Base-by-base conservation (phyloP, 345 rosid species). In the Capsella bursapastoris region DNA sequence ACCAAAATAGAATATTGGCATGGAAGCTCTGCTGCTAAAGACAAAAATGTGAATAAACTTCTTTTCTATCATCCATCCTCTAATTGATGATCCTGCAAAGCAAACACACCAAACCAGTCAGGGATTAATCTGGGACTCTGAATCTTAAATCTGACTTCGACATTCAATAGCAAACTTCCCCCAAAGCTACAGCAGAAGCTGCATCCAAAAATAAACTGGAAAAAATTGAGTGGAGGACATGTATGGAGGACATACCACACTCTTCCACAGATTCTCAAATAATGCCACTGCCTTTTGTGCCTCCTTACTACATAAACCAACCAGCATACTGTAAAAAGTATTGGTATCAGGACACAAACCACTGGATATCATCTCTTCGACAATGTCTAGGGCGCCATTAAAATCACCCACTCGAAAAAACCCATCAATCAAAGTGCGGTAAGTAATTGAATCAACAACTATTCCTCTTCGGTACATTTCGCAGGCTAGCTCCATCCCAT, bases 371-470 rank as follows among this genome's bases (percentile, higher is more conserved):
- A 57, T 34, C 43, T 15, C 58, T 2, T 28, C 8, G 1, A 55
- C 14, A 5, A 55, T 29, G 37, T 55, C 35, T 13, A 28, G 10
- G 10, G 59, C 59, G 37, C 37, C 37, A 55, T 55, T 29, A 2
- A 55, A 4, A 55, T 55, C 37, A 29, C 59, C 59, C 10, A 55
- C 16, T 55, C 7, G 59, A 55, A 8, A 55, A 29, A 55, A 22
- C 32, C 72, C 72, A 35, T 16, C 14, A 13, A 68, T 68, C 18
- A 68, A 57, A 68, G 40, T 68, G 16, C 1, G 7, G 59, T 28
- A 55, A 28, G 59, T 55, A 12, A 35, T 3, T 34, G 8, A 6
- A 29, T 25, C 8, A 51, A 38, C 60, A 11, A 35, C 6, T 34
- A 52, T 29, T 18, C 37, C 58, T 53, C 58, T 53, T 53, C 8